Evolutionary conservation across 108 stramenopile species (phyloP), one percentile per base, ranked within the genome.

Genomic region (Conticribra guillardii): DNA sequence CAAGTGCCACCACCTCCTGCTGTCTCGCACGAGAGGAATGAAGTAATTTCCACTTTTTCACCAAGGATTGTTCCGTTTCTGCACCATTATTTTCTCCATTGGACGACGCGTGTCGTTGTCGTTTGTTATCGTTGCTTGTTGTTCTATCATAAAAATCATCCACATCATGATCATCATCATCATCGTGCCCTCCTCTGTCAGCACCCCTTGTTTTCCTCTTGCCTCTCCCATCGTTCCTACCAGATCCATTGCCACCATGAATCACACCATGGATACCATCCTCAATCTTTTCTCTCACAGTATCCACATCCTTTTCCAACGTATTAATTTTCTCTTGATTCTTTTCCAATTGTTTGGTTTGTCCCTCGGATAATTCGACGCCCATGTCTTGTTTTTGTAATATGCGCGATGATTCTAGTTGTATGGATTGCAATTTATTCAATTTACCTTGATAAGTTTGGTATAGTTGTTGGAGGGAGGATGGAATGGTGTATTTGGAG

Each of bases 71-170:
- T 46, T 82, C 82, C 18, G 82, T 64, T 60, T 82, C 82, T 30
- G 54, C 77, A 49, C 37, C 56, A 32, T 27, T 23, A 9, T 46
- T 26, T 9, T n/a, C n/a, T n/a, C n/a, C n/a, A n/a, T n/a, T n/a
- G n/a, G n/a, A n/a, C n/a, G 49, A 11, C 8, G 55, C 27, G 52
- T 71, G 37, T 30, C 23, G 30, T 7, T 56, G 45, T 47, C 29
- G 15, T 55, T 71, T 65, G 70, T 64, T 64, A 4, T 41, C 24
- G 1, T 45, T 31, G 7, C 54, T 14, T 11, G 63, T 61, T 27
- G 89, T 86, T 2, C 78, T 56, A 69, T 87, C 86, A 59, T 82
- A 87, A 56, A 84, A 86, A 56, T 83, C 85, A 60, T 90, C 89
- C 22, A 81, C 84, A 16, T 85, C 86, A n/a, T n/a, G n/a, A n/a